These are phyloP conservation scores for Phytophthora pistaciae DNA, from an alignment of 352 stramenopile species.

Conservation along the genomic window DNA sequence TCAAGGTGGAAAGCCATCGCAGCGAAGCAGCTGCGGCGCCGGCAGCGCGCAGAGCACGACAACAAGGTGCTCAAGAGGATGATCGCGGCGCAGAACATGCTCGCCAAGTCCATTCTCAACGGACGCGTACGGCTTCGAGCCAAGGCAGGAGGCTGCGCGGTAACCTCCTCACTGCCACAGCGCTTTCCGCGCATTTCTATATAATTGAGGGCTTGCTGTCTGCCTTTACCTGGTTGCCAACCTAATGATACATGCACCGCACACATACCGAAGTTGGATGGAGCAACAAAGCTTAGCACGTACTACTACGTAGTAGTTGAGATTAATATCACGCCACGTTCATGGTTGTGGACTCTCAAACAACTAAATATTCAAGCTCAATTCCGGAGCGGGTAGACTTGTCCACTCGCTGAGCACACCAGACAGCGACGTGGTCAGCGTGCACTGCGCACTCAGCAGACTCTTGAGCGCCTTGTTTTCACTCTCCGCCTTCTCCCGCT, in stretches of 20 bases:
- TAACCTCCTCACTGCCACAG: not conserved
- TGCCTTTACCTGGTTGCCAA: no score
- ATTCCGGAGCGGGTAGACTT: constrained; percentile 12
- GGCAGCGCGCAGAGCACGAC: constrained; percentile 17
- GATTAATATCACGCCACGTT: not conserved
- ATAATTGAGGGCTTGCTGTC: not conserved
- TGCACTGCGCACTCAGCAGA: constrained; percentile 22
- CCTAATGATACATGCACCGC: no score
- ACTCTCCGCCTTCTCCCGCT: constrained; percentile 24
- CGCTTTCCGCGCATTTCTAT: constrained; percentile 14
- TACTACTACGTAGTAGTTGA: no score
- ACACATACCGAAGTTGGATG: no score
- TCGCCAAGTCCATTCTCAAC: constrained; percentile 22
- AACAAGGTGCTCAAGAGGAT: constrained; percentile 32
- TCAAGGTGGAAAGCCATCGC: constrained; percentile 15
- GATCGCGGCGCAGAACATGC: constrained; percentile 23
- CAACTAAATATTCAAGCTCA: constrained; percentile 17
- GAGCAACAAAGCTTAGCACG: not conserved
- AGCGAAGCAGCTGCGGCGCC: not conserved
- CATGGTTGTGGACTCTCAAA: no score
- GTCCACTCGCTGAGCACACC: constrained; percentile 24
- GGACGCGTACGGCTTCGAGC: constrained; percentile 7
- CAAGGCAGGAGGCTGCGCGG: not conserved
- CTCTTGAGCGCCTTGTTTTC: constrained; percentile 34
- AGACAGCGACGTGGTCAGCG: constrained; percentile 20